phyloP scores from a whole-genome alignment of 2,329 filamentous ascomycete genomes.

The Xylariaceae sp. region DNA sequence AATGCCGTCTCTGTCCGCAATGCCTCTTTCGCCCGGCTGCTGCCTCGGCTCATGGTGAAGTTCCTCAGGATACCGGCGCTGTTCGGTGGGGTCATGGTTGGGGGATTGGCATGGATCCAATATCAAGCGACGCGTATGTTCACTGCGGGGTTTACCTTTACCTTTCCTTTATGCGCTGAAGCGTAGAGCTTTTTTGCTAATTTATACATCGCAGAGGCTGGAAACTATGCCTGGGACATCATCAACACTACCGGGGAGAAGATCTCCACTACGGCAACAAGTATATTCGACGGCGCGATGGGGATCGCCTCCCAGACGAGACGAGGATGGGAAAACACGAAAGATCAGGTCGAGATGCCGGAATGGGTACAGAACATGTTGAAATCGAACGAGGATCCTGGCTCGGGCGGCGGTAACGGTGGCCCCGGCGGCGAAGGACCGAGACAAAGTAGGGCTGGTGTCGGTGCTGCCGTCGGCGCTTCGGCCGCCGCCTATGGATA shows the following conservation, averaged over 20 bases:
- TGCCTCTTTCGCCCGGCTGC: slow-evolving; percentile 57
- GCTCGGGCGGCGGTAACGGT: slow-evolving; percentile 42
- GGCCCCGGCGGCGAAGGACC: slow-evolving; percentile 49
- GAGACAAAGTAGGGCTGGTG: slow-evolving; percentile 55
- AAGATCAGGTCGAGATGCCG: slow-evolving; percentile 62
- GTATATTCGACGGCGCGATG: slow-evolving; percentile 64
- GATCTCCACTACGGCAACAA: slow-evolving; percentile 62
- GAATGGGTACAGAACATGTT: slow-evolving; percentile 78
- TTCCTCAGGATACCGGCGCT: slow-evolving; percentile 82
- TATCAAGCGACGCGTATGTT: slow-evolving; percentile 85
- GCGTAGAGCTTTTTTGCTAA: slow-evolving; percentile 3
- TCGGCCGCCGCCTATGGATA: slow-evolving; percentile 76
- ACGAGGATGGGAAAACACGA: slow-evolving; percentile 77
- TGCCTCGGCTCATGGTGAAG: slow-evolving; percentile 89
- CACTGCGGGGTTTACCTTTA: neutral
- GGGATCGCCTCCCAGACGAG: slow-evolving; percentile 74
- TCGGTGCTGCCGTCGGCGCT: slow-evolving; percentile 62
- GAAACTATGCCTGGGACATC: slow-evolving; percentile 57
- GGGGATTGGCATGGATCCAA: slow-evolving; percentile 84
- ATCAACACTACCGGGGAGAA: slow-evolving; percentile 68
- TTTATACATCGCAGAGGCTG: slow-evolving; percentile 37
- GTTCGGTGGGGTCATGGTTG: slow-evolving; percentile 83
- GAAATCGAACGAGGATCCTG: slow-evolving; percentile 54
- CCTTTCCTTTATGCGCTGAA: neutral
- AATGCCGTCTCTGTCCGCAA: slow-evolving; percentile 64